Base-by-base conservation (phyloP, 2,329 filamentous ascomycete genomes). In the Pochonia chlamydosporia region DNA sequence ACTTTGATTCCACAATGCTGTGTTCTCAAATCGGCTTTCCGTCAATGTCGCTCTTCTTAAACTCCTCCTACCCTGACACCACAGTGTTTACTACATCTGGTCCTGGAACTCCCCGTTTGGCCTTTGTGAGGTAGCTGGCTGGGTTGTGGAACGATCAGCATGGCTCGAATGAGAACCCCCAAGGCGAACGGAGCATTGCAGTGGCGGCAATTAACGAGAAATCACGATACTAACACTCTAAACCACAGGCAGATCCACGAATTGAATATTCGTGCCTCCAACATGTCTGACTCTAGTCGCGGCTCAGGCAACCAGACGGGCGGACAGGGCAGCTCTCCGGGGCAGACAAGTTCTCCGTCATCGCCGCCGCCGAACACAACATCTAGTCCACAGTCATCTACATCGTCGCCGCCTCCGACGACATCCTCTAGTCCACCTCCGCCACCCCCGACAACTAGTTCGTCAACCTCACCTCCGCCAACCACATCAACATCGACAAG, bases 181-280 rank as follows among this genome's bases (percentile, higher is more conserved):
- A 24, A 26, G 11, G 24, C 41, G 8, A 16, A 9, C 31, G 28
- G 41, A 13, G 14, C 21, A 23, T 13, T 28, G 31, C 28, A 18
- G 10, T 30, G 42, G 16, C 18, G 42, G 24, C 42, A 16, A 35
- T 30, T 40, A 28, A 37, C 10, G 14, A 4, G 11, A 3, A 33
- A 45, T 18, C 5, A 14, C 3, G 5, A 48, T 56, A 56, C 66
- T 71, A 59, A 71, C 59, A 66, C 61, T 58, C 51, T 60, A 50
- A 42, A 54, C 46, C 47, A 46, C 48, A 68, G 63, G 49, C 63
- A 60, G 47, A 40, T 57, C 25, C 26, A 16, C 26, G 31, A 39
- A 8, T 40, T 28, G 28, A 28, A 35, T 33, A 23, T 23, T 21
- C 44, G 42, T 30, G 35, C 40, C 21, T 33, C 21, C 44, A 46